Evolutionary conservation across 179 eudicot genomes (phyloP).

Genomic region (Gypsophila paniculata): DNA sequence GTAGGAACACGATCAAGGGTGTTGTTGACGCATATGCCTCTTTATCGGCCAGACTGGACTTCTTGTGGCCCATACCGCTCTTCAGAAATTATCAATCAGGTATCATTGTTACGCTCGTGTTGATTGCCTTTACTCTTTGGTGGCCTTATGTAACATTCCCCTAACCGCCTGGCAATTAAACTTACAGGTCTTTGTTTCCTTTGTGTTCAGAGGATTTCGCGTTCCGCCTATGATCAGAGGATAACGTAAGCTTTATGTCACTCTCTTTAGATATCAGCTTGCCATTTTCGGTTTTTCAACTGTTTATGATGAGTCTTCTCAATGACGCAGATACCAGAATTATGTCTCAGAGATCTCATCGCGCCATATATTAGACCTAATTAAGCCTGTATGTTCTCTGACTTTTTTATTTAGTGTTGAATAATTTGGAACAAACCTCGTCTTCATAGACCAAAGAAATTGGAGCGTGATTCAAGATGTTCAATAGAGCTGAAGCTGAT

Average conservation of each 20-base stretch:
- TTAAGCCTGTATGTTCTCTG: slow-evolving; percentile 63
- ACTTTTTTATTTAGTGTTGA: slow-evolving; percentile 13
- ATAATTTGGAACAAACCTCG: not conserved
- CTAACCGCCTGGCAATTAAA: slow-evolving; percentile 26
- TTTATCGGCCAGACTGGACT: slow-evolving; percentile 78
- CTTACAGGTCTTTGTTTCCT: slow-evolving; percentile 33
- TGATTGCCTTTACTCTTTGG: not conserved
- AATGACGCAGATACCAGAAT: slow-evolving; percentile 79
- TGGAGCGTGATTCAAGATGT: too few species aligned
- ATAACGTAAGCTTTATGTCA: slow-evolving; percentile 50
- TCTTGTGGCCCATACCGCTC: slow-evolving; percentile 78
- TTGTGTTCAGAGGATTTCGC: slow-evolving; percentile 65
- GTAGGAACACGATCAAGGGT: slow-evolving; percentile 52
- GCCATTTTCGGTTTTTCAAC: not conserved
- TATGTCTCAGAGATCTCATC: slow-evolving; percentile 63
- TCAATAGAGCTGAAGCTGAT: not conserved
- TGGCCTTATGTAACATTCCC: not conserved
- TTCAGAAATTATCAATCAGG: slow-evolving; percentile 85
- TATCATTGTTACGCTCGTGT: slow-evolving; percentile 16
- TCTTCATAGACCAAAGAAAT: not conserved
- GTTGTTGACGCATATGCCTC: slow-evolving; percentile 80
- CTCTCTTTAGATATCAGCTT: not conserved
- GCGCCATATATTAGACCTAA: slow-evolving; percentile 45
- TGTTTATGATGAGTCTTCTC: slow-evolving; percentile 12
- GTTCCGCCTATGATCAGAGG: slow-evolving; percentile 41